Evolutionary conservation across 129 eudicot species (phyloP).

Genomic region (Tanacetum coccineum): DNA sequence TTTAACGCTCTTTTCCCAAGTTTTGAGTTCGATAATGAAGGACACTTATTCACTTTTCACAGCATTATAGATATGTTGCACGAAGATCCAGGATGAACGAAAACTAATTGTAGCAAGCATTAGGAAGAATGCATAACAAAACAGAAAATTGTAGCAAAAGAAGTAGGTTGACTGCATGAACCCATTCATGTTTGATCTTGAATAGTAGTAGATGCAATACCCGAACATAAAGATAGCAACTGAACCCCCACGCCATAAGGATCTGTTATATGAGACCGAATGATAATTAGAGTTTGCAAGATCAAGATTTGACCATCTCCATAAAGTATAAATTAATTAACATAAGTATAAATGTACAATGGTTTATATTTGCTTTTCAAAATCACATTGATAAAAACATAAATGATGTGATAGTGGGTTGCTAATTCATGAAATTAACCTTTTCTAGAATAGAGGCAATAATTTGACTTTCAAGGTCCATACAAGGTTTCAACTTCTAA

Average conservation of each 20-base stretch:
- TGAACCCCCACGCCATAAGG: slow-evolving; percentile 79
- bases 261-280: slow-evolving; percentile 48
- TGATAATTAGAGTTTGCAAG: slow-evolving; percentile 1
- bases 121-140: slow-evolving; percentile 81
- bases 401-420: no score
- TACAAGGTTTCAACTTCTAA: background rate
- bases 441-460: background rate
- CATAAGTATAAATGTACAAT: background rate
- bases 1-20: background rate
- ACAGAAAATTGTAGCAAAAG: slow-evolving; percentile 64
- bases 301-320: background rate
- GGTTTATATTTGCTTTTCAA: background rate
- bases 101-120: slow-evolving; percentile 75
- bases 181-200: slow-evolving; percentile 77
- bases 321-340: background rate
- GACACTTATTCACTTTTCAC: slow-evolving; percentile 66
- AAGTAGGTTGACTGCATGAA: slow-evolving; percentile 63
- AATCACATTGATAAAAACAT: background rate
- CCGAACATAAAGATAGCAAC: slow-evolving; percentile 71
- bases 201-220: slow-evolving; percentile 52
- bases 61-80: slow-evolving; percentile 60
- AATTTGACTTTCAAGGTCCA: background rate
- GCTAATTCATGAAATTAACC: no score
- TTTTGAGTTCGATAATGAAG: background rate
- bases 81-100: slow-evolving; percentile 63